Conservation (phyloP, 371 early-diverging fungal species). For the Mortierella sp. region DNA sequence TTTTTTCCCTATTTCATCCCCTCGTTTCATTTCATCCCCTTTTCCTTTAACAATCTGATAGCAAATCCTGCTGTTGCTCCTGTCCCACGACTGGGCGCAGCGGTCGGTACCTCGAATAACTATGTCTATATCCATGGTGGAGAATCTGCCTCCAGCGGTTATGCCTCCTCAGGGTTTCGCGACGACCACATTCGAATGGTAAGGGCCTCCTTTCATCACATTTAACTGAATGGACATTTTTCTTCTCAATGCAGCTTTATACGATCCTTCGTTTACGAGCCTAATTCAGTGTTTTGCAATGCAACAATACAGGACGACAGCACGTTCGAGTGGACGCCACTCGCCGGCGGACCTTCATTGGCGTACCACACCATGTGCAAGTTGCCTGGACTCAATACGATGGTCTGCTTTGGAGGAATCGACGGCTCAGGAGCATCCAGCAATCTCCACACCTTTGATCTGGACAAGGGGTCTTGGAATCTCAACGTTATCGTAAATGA, state of each 20-base stretch:
- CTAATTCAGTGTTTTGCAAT: background rate
- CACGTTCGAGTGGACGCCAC: slow-evolving; percentile 41
- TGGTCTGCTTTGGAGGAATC: slow-evolving; percentile 52
- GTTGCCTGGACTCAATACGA: slow-evolving; percentile 38
- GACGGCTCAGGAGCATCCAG: slow-evolving; percentile 25
- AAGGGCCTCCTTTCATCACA: slow-evolving; percentile 9
- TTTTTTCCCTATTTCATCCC: background rate
- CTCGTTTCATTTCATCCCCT: background rate
- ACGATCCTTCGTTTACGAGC: background rate
- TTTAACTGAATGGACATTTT: no score
- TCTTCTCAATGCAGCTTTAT: background rate
- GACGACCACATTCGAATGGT: slow-evolving; percentile 42
- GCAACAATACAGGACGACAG: slow-evolving; percentile 40
- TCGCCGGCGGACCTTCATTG: slow-evolving; percentile 48
- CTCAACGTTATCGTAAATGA: slow-evolving; percentile 18
- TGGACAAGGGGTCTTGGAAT: slow-evolving; percentile 22
- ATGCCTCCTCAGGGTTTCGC: slow-evolving; percentile 18
- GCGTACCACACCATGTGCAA: slow-evolving; percentile 56
- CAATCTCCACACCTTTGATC: slow-evolving; percentile 32
- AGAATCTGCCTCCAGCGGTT: slow-evolving; percentile 23
- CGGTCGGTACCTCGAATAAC: slow-evolving; percentile 32
- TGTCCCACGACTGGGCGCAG: slow-evolving; percentile 42
- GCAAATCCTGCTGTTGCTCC: slow-evolving; percentile 33
- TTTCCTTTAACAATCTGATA: background rate
- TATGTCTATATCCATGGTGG: slow-evolving; percentile 41